Evolutionary conservation across 1,284 basidiomycete species (phyloP), one percentile per base, ranked within the genome.

Genomic region (Vanrija pseudolonga): DNA sequence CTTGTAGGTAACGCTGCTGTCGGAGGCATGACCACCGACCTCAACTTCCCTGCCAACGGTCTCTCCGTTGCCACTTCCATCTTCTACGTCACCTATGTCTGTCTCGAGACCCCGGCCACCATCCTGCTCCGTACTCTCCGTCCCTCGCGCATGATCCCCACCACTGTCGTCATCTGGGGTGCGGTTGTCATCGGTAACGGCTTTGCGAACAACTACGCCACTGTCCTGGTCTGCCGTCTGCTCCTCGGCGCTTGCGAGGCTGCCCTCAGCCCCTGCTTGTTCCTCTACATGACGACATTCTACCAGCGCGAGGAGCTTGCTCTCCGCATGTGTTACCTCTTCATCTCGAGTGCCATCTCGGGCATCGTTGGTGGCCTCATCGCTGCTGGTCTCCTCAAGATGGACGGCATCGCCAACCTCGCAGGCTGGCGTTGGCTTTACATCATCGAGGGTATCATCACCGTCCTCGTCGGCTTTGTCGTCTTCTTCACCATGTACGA

Each of bases 301-400:
- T 69, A 69, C 41, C 56, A 53, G 9, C 58, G 65, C 3, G 51
- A 63, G 23, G 70, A 73, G 47, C 61, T 64, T n/a, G 68, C 58
- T 0, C 48, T 52, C 7, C 56, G 72, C 1, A 57, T 63, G 24
- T 60, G 58, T 20, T 71, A 66, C 59, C 64, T 73, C 20, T 73
- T 68, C 52, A 57, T 65, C 23, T 58, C 62, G 17, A 59, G 67
- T 0, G 69, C 69, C 0, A 26, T 67, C 17, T 63, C 61, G 2
- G 66, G 68, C 4, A 63, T 61, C 1, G 52, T 72, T 7, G 71
- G 70, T 20, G 70, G 72, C 12, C 60, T 75, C 4, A 43, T 66
- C 24, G 65, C 54, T 4, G 26, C 54, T 3, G 54, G 49, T 36
- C 19, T 56, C 40, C 44, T 56, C 24, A 56, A 56, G 49, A 56